Evolutionary conservation across 2,329 filamentous ascomycete species (phyloP).

Genomic region (Fusarium sp.): DNA sequence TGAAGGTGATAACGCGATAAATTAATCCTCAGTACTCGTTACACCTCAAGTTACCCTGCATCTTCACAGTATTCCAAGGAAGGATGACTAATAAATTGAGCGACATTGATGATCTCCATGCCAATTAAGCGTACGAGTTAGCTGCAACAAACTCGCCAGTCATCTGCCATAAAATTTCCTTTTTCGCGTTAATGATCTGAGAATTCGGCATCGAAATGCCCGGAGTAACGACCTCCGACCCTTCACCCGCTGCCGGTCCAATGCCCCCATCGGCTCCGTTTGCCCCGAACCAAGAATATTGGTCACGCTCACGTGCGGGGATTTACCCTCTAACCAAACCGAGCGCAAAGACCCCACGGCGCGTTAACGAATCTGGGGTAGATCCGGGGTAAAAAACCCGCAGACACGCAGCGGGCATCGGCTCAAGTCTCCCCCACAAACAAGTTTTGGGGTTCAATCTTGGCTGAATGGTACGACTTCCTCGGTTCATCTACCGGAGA

Average conservation of each 20-base stretch:
- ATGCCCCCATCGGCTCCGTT: slow-evolving; percentile 14
- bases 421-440: not conserved
- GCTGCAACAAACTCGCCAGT: accelerated
- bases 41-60: not conserved
- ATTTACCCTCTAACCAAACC: not conserved
- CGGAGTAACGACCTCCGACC: not conserved
- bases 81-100: not conserved
- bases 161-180: too few relatives aligned
- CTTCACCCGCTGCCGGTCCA: not conserved
- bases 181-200: not conserved
- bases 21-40: accelerated
- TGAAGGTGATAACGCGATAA: accelerated
- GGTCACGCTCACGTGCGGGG: not conserved
- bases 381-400: slow-evolving; percentile 29
- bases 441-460: not conserved
- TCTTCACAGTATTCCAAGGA: accelerated
- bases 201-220: not conserved
- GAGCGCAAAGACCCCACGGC: not conserved
- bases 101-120: accelerated
- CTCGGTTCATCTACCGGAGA: slow-evolving; percentile 18
- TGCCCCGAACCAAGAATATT: slow-evolving; percentile 1
- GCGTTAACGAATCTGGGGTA: slow-evolving; percentile 22
- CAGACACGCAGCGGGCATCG: slow-evolving; percentile 24
- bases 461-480: slow-evolving; percentile 8
- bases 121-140: not conserved